phyloP scores from a whole-genome alignment of 768 basidiomycete genomes.

The Chlorophyllum brunneum region DNA sequence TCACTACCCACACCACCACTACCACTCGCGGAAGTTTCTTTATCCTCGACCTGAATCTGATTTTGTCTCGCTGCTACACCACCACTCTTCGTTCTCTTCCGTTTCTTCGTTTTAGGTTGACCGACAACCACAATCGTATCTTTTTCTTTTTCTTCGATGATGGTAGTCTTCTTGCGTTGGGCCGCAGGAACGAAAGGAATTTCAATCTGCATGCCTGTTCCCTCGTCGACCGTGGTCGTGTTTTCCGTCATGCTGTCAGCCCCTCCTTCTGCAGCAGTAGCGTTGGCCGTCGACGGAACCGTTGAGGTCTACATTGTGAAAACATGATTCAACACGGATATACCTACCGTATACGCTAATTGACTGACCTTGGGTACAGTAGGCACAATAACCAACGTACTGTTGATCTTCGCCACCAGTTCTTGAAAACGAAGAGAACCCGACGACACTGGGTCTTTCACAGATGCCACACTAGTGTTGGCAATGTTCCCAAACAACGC shows the following conservation, averaged over 20 bases:
- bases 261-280: no score
- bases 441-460: neutral
- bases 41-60: neutral
- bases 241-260: constrained; percentile 9
- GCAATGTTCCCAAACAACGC: constrained; percentile 40
- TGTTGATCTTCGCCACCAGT: constrained; percentile 64
- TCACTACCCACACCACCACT: constrained; percentile 2
- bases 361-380: constrained; percentile 38
- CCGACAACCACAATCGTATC: constrained; percentile 76
- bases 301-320: neutral
- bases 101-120: constrained; percentile 58
- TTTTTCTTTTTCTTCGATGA: constrained; percentile 38
- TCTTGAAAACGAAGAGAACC: constrained; percentile 39
- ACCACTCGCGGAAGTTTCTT: neutral
- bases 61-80: neutral
- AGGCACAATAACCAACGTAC: constrained; percentile 58
- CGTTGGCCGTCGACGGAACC: constrained; percentile 6
- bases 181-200: constrained; percentile 75
- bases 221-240: constrained; percentile 8
- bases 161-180: constrained; percentile 38
- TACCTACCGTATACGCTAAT: neutral
- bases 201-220: constrained; percentile 49
- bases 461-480: neutral
- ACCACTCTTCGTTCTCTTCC: constrained; percentile 45
- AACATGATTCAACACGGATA: neutral